phyloP scores from a whole-genome alignment of 2,329 filamentous ascomycete species.

The Aspergillus cejpii region DNA sequence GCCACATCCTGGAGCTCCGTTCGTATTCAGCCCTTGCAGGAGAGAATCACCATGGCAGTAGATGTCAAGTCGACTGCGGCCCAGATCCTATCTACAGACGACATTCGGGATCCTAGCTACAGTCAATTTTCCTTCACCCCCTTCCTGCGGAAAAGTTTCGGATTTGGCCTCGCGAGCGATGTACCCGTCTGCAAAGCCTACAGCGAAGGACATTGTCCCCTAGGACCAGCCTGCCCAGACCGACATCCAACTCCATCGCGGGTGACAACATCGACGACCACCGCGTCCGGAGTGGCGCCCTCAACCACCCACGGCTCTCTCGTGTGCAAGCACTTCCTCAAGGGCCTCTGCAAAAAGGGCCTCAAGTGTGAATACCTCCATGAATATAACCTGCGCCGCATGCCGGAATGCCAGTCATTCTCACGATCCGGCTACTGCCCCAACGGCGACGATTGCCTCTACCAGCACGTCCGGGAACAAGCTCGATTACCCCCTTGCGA shows the following conservation, averaged over 20 bases:
- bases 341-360: slow-evolving; percentile 95
- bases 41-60: slow-evolving; percentile 28
- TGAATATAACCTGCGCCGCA: slow-evolving; percentile 96
- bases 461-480: slow-evolving; percentile 80
- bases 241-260: slow-evolving; percentile 57
- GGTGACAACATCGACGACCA: slow-evolving; percentile 40
- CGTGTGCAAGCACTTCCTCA: slow-evolving; percentile 98
- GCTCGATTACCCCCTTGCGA: slow-evolving; percentile 73
- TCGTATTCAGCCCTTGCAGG: too few species aligned
- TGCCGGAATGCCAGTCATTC: slow-evolving; percentile 98
- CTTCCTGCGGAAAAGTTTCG: slow-evolving; percentile 75
- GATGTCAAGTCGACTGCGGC: slow-evolving; percentile 30
- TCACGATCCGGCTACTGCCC: slow-evolving; percentile 88
- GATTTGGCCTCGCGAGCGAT: slow-evolving; percentile 72
- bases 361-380: slow-evolving; percentile 95
- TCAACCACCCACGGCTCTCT: slow-evolving; percentile 50
- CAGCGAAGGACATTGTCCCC: slow-evolving; percentile 75
- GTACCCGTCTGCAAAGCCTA: slow-evolving; percentile 81
- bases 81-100: slow-evolving; percentile 32
- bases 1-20: too few species aligned
- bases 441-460: slow-evolving; percentile 93
- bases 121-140: slow-evolving; percentile 79
- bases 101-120: slow-evolving; percentile 33
- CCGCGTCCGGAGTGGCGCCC: slow-evolving; percentile 37
- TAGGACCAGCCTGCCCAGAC: slow-evolving; percentile 77